phyloP scores from a whole-genome alignment of 106 monocot genomes.

The Apostasia ramifera region DNA sequence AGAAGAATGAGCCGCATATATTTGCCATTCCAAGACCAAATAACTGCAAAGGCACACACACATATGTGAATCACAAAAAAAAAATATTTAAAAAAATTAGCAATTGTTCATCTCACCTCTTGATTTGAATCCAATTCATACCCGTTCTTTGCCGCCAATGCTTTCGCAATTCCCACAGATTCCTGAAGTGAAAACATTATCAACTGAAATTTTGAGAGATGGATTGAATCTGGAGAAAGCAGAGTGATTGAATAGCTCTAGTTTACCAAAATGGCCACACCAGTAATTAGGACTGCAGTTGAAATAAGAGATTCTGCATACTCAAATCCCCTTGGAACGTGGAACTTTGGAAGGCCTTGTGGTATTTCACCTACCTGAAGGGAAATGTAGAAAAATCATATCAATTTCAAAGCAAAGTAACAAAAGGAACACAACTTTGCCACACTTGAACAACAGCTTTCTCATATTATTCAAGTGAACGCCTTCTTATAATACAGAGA shows the following conservation, averaged over 20 bases:
- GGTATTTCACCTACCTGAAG: slow-evolving; percentile 94
- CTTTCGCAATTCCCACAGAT: slow-evolving; percentile 99
- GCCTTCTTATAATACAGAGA: no score
- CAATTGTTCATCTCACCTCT: slow-evolving; percentile 48
- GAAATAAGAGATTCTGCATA: slow-evolving; percentile 78
- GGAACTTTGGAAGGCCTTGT: slow-evolving; percentile 86
- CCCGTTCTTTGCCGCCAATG: slow-evolving; percentile 97
- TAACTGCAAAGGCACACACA: slow-evolving; percentile 31
- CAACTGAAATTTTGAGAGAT: neutral
- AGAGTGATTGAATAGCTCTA: neutral
- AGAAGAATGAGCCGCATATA: slow-evolving; percentile 93
- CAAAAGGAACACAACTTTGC: neutral
- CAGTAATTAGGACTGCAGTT: slow-evolving; percentile 90
- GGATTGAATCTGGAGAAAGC: neutral
- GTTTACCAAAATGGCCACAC: slow-evolving; percentile 92
- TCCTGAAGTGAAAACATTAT: slow-evolving; percentile 35
- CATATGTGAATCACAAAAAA: no score
- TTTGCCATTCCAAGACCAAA: slow-evolving; percentile 97
- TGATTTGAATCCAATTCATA: slow-evolving; percentile 96
- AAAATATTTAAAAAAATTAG: neutral
- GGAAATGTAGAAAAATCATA: neutral
- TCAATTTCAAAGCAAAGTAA: no score
- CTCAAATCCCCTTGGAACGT: slow-evolving; percentile 68
- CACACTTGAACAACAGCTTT: neutral
- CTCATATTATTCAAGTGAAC: neutral